Conservation (phyloP, 1,139 yeast species). For the Kodamaea ohmeri region DNA sequence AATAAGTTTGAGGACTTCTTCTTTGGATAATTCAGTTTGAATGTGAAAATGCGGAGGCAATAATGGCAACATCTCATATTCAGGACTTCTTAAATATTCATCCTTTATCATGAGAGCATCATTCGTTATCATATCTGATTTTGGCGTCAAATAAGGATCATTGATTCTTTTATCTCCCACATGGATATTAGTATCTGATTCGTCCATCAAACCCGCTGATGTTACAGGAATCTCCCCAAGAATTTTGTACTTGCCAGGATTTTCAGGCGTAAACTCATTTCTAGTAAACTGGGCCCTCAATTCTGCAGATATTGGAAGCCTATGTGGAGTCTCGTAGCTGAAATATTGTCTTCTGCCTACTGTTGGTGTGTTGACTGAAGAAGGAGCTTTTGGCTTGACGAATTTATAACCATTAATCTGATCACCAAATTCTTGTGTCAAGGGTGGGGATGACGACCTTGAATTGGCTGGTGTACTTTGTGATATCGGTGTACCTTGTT, state of each 20-base stretch:
- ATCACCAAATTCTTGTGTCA: conserved; percentile 24
- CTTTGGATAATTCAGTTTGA: conserved; percentile 13
- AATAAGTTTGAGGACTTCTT: conserved; percentile 22
- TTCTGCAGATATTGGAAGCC: conserved; percentile 12
- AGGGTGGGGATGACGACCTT: conserved; percentile 22
- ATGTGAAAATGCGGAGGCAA: conserved; percentile 15
- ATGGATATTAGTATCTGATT: conserved; percentile 30
- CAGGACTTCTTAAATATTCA: conserved; percentile 13
- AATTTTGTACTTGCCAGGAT: conserved; percentile 25
- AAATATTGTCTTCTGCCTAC: conserved; percentile 1
- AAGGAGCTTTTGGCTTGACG: conserved; percentile 25
- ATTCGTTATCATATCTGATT: conserved; percentile 6
- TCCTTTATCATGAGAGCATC: conserved; percentile 9
- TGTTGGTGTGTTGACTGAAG: conserved; percentile 19
- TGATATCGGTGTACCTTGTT: conserved; percentile 21
- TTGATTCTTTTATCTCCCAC: conserved; percentile 42
- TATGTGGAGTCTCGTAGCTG: conserved; percentile 10
- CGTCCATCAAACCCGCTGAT: conserved; percentile 41
- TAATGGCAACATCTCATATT: conserved; percentile 14
- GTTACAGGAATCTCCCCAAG: conserved; percentile 37
- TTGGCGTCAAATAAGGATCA: conserved; percentile 32
- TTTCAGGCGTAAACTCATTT: conserved; percentile 16
- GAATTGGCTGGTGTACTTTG: conserved; percentile 27
- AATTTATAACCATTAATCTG: conserved; percentile 36
- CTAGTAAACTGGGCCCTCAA: conserved; percentile 19